Base-by-base conservation (phyloP, 2,329 filamentous ascomycete species). In the Bipolaris victoriae region DNA sequence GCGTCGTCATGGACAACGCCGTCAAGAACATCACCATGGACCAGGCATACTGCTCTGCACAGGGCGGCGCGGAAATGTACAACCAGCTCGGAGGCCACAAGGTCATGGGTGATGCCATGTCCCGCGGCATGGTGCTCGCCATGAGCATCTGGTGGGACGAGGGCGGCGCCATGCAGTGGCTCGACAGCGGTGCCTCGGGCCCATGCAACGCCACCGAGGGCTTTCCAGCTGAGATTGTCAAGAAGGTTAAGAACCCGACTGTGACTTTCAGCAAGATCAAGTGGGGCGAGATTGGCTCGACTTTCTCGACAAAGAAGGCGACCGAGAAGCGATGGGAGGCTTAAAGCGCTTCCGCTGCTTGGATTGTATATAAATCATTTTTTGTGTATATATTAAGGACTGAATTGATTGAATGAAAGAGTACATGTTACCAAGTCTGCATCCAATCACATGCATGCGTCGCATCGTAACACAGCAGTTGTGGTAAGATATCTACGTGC, bases 281-380 rank as follows among this genome's bases (percentile, higher is more conserved):
- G 65, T 85, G 83, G 79, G 85, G 85, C n/a, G 83, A 87, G 62
- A 83, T 88, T 65, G 83, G 81, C 4, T 83, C 82, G 16, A 87
- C 82, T 0, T 83, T 77, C 56, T 57, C 58, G 16, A 52, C 53
- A 13, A 62, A 64, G 53, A 65, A 67, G 26, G 49, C 56, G n/a
- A 54, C 47, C 0, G 37, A n/a, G 29, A 40, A 49, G 24, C 55
- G n/a, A 5, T 68, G 59, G 62, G 61, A n/a, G 7, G 66, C 65
- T 31, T 68, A 65, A 47, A 55, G 26, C 7, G 15, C 41, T 29
- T 13, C 18, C 22, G 15, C 6, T 29, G 5, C 15, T 13, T 15
- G 7, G 20, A 24, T 45, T 18, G 15, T n/a, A 16, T 20, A 20
- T 20, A 24, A 3, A 18, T 16, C 40, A 26, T 26, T 43, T 16